phyloP scores from a whole-genome alignment of 108 stramenopile species.

The Skeletonema potamos region DNA sequence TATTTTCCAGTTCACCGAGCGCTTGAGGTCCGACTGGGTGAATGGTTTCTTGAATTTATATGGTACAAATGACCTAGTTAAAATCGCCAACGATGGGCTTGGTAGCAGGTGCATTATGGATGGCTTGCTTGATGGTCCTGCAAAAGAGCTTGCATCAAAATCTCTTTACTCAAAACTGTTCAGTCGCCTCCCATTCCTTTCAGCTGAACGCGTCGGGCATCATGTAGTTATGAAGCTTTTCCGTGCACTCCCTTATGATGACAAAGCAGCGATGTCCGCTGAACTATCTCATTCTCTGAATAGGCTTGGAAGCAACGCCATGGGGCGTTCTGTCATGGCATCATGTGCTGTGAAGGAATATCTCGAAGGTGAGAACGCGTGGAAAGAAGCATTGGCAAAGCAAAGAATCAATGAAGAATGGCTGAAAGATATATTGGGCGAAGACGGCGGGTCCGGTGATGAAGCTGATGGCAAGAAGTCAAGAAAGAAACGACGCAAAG shows the following conservation, averaged over 20 bases:
- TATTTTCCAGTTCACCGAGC: slow-evolving; percentile 74
- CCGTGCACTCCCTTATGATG: slow-evolving; percentile 58
- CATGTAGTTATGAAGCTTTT: slow-evolving; percentile 82
- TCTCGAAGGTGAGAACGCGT: slow-evolving; percentile 54
- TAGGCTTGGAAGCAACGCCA: slow-evolving; percentile 67
- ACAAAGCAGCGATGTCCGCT: slow-evolving; percentile 59
- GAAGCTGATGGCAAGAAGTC: slow-evolving; percentile 11
- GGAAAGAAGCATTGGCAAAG: slow-evolving; percentile 48
- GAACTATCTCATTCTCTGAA: slow-evolving; percentile 69
- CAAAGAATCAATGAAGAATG: slow-evolving; percentile 40
- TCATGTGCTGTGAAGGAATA: slow-evolving; percentile 65
- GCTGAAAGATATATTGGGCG: slow-evolving; percentile 50
- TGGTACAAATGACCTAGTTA: slow-evolving; percentile 49
- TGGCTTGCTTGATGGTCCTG: slow-evolving; percentile 73
- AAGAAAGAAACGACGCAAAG: slow-evolving; percentile 20
- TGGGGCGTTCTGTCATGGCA: slow-evolving; percentile 73
- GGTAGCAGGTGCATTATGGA: slow-evolving; percentile 84
- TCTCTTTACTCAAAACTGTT: slow-evolving; percentile 50
- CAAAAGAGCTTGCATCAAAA: slow-evolving; percentile 44
- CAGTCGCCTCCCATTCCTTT: slow-evolving; percentile 56
- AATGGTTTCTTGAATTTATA: slow-evolving; percentile 52
- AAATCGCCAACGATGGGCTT: slow-evolving; percentile 75
- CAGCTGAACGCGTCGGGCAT: slow-evolving; percentile 77
- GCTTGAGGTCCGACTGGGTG: slow-evolving; percentile 61
- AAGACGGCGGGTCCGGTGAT: slow-evolving; percentile 11